Evolutionary conservation across 768 basidiomycete species (phyloP).

Genomic region (Lactifluus subvellereus): DNA sequence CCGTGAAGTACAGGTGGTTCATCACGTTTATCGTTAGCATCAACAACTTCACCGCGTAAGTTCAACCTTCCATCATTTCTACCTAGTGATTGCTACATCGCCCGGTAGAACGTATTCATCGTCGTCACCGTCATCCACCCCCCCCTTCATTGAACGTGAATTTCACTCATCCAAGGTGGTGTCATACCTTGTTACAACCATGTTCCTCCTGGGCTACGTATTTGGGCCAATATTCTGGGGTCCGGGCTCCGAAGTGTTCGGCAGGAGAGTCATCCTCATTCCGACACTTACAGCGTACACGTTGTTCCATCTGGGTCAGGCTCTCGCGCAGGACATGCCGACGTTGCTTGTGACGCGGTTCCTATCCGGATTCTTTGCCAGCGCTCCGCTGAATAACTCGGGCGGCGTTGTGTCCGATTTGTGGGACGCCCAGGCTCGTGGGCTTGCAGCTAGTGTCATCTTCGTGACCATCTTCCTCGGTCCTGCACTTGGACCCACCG

Average conservation of each 20-base stretch:
- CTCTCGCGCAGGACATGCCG: slow-evolving; percentile 11
- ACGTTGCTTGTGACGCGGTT: slow-evolving; percentile 25
- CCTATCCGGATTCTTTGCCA: slow-evolving; percentile 26
- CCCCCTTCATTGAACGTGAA: background rate
- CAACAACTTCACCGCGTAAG: slow-evolving; percentile 3
- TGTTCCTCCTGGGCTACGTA: slow-evolving; percentile 17
- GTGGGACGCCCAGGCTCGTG: slow-evolving; percentile 25
- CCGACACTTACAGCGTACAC: slow-evolving; percentile 15
- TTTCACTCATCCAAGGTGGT: slow-evolving; percentile 7
- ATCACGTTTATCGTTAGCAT: background rate
- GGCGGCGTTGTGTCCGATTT: slow-evolving; percentile 26
- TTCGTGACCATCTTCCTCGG: slow-evolving; percentile 25
- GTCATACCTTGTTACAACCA: slow-evolving; percentile 10
- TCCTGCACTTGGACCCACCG: slow-evolving; percentile 25
- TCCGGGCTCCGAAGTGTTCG: slow-evolving; percentile 21
- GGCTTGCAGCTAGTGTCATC: slow-evolving; percentile 20
- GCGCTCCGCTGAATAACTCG: slow-evolving; percentile 22
- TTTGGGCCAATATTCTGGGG: slow-evolving; percentile 23
- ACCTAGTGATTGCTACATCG: background rate
- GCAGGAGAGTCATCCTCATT: slow-evolving; percentile 18
- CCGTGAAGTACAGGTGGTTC: slow-evolving; percentile 6
- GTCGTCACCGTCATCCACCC: slow-evolving; percentile 6
- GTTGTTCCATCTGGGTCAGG: slow-evolving; percentile 14
- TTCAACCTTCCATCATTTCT: background rate
- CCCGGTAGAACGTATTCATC: slow-evolving; percentile 17